Base-by-base conservation (phyloP, 2,329 filamentous ascomycete species). In the Fusarium illudens region DNA sequence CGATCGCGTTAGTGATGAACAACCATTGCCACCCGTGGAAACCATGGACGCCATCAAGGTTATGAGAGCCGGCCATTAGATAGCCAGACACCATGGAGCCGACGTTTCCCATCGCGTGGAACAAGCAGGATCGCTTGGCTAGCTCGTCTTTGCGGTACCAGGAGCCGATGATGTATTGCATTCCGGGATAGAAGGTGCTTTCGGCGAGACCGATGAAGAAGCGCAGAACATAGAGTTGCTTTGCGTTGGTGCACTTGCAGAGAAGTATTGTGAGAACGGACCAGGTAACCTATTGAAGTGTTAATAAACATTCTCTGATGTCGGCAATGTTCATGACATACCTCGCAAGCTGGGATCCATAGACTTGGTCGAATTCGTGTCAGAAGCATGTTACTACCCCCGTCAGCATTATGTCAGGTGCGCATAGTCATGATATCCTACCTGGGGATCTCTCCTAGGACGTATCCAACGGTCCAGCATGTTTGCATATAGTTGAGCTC, bases 391-490 rank as follows among this genome's bases (percentile, higher is more conserved):
- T 76, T 76, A 13, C 75, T 76, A 1, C 13, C 0, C 4, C 5
- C 3, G 15, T 71, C 1, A 71, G 49, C 15, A 7, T 34, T 4
- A 4, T 19, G 0, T 12, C 19, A 4, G 1, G 2, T 12, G 4
- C 6, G 3, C 12, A 11, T 20, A 5, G 1, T 11, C 0, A 15
- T 2, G 3, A 4, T 1, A 3, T 11, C 50, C 19, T 62, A 72
- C 74, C 72, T 76, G 2, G 79, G 78, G 33, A 78, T 75, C 33
- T 81, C 76, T 0, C 79, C 79, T 71, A 90, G 77, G 0, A 88
- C 83, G 67, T 90, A 90, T 27, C 88, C 88, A 0, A 87, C 80
- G 0, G 85, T 89, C 83, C 86, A 90, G 29, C 81, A 83, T 0
- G 86, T 83, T 58, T 77, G 75, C 71, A 82, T 76, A 27, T 88